These are phyloP conservation scores for Paralagenidium karlingii DNA, from an alignment of 352 stramenopile genomes.

Conservation along the genomic window DNA sequence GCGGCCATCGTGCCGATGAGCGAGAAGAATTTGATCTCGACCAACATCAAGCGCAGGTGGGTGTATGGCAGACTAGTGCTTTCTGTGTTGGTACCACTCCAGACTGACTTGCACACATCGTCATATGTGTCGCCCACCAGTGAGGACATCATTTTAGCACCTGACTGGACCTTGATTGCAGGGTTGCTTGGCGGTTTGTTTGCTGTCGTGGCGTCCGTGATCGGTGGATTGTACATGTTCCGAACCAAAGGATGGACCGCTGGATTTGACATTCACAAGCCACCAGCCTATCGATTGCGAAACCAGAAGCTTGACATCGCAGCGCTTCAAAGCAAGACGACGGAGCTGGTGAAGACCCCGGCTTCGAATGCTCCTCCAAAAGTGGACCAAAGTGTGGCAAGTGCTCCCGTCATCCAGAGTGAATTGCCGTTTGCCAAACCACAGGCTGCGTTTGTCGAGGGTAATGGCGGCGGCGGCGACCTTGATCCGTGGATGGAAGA, in stretches of 20 bases:
- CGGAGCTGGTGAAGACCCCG: neutral
- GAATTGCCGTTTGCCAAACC: too few relatives aligned
- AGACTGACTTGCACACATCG: too few relatives aligned
- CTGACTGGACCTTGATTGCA: conserved; percentile 78
- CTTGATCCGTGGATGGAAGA: conserved; percentile 61
- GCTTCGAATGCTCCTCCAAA: too few relatives aligned
- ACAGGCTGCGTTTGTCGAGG: too few relatives aligned
- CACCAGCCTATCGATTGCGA: conserved; percentile 20
- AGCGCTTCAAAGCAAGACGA: conserved; percentile 44
- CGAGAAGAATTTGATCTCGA: conserved; percentile 76
- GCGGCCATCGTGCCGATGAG: conserved; percentile 72
- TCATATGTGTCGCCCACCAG: too few relatives aligned
- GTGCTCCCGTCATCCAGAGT: neutral
- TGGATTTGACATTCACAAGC: neutral
- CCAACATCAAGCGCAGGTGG: conserved; percentile 66
- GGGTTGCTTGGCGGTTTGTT: conserved; percentile 67
- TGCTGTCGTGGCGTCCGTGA: conserved; percentile 56
- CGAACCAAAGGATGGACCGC: conserved; percentile 67
- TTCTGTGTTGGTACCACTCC: too few relatives aligned
- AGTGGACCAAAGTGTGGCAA: too few relatives aligned
- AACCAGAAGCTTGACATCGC: conserved; percentile 34
- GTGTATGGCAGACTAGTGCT: neutral
- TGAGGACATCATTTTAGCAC: conserved; percentile 76
- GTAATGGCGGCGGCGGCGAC: conserved; percentile 10
- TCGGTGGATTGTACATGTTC: conserved; percentile 73